A percentile compares a stretch with the other conserved stretches of the same genome.
phyloP scores from a whole-genome alignment of 2,329 filamentous ascomycete species.

The Chalaropsis thielavioides region DNA sequence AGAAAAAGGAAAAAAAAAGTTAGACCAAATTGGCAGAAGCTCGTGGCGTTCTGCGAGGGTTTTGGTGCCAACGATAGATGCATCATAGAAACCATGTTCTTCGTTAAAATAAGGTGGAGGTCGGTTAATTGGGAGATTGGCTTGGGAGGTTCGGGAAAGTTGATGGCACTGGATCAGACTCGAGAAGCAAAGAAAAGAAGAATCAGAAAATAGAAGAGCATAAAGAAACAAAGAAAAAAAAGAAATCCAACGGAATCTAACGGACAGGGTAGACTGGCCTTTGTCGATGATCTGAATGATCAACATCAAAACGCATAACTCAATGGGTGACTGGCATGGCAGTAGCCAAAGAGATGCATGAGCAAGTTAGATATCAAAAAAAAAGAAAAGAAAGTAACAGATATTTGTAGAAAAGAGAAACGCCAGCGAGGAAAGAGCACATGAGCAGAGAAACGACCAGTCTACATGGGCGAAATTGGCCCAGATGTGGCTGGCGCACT shows the following conservation, averaged over 20 bases:
- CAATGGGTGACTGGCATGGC: background rate
- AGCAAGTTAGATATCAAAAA: background rate
- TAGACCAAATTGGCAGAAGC: background rate
- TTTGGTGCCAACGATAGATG: background rate
- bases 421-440: background rate
- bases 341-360: background rate
- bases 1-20: constrained; percentile 9
- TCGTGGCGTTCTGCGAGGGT: background rate
- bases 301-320: background rate
- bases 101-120: background rate
- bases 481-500: constrained; percentile 22
- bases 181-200: background rate
- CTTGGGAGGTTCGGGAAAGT: background rate
- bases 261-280: background rate
- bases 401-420: background rate
- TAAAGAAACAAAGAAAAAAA: background rate
- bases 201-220: background rate
- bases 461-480: constrained; percentile 17
- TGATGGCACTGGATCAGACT: background rate
- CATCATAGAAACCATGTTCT: constrained; percentile 7
- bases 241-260: background rate
- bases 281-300: background rate
- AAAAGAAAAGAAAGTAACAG: background rate
- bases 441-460: background rate
- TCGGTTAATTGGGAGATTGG: background rate